These are phyloP conservation scores for Artemisia argyi DNA, from an alignment of 129 eudicot species.

Conservation along the genomic window DNA sequence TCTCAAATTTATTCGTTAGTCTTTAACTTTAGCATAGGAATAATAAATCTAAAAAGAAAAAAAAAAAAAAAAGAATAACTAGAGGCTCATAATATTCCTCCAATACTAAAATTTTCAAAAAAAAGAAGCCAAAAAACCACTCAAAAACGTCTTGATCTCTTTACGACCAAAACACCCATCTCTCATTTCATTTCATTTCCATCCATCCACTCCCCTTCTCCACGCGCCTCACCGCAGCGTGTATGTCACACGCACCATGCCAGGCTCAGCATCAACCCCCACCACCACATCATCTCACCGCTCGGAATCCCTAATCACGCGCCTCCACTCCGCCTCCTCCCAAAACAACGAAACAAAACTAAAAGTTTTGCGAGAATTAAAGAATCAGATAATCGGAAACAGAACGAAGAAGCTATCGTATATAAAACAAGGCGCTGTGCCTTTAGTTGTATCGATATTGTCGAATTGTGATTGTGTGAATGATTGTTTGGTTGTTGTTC, in stretches of 20 bases:
- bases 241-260: slow-evolving; percentile 50
- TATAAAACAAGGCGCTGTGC: slow-evolving; percentile 85
- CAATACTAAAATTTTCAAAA: slow-evolving; percentile 20
- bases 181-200: not conserved
- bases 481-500: slow-evolving; percentile 40
- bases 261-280: slow-evolving; percentile 43
- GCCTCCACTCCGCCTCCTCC: slow-evolving; percentile 51
- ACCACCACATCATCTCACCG: slow-evolving; percentile 35
- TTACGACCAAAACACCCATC: slow-evolving; percentile 7
- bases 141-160: not conserved
- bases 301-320: slow-evolving; percentile 63
- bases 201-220: slow-evolving; percentile 4
- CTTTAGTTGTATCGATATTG: slow-evolving; percentile 63
- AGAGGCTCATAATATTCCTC: slow-evolving; percentile 23
- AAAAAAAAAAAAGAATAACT: not conserved
- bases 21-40: no score
- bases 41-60: no score
- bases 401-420: slow-evolving; percentile 77
- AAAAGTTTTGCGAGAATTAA: slow-evolving; percentile 72
- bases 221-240: slow-evolving; percentile 41
- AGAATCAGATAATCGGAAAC: slow-evolving; percentile 91
- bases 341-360: slow-evolving; percentile 56
- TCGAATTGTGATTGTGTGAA: slow-evolving; percentile 6
- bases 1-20: no score
- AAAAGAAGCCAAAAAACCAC: not conserved